A percentile compares a stretch with the other conserved stretches of the same genome.
Evolutionary conservation across 352 stramenopile genomes (phyloP).

Genomic region (Pythium oligandrum): DNA sequence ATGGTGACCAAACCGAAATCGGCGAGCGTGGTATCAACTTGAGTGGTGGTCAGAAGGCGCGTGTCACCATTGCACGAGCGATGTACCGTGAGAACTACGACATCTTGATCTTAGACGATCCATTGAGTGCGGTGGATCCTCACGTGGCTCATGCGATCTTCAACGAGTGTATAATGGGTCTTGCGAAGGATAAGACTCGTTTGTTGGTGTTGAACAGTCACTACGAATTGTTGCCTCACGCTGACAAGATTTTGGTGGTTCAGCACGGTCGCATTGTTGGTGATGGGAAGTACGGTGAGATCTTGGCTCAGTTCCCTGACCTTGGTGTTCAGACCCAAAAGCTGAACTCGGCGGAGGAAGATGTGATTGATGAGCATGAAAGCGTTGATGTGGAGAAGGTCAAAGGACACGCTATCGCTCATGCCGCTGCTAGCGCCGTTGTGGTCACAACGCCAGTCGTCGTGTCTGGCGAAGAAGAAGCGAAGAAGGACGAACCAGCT

Average conservation of each 20-base stretch:
- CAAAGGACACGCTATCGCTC: conserved; percentile 7
- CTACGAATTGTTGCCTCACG: conserved; percentile 22
- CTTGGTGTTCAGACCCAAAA: not conserved
- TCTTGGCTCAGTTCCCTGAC: conserved; percentile 17
- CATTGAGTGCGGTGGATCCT: conserved; percentile 34
- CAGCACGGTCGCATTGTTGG: no score
- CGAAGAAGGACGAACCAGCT: not conserved
- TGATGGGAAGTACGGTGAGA: conserved; percentile 7
- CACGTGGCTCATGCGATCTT: conserved; percentile 38
- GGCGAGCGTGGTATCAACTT: conserved; percentile 46
- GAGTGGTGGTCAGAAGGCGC: conserved; percentile 32
- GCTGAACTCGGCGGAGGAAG: not conserved
- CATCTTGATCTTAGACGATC: conserved; percentile 38
- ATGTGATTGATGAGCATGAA: conserved; percentile 3
- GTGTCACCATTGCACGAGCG: conserved; percentile 25
- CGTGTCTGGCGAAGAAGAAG: not conserved
- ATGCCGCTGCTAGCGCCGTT: not conserved
- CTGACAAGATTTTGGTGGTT: conserved; percentile 23
- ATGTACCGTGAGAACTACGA: conserved; percentile 31
- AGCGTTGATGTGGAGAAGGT: conserved; percentile 7
- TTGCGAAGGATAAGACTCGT: conserved; percentile 39
- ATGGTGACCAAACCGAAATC: conserved; percentile 73
- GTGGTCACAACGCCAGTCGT: not conserved
- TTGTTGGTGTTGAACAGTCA: conserved; percentile 76
- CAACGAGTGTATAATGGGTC: conserved; percentile 25